Evolutionary conservation across 805 yeast genomes (phyloP).

Genomic region (Kurtzmaniella fragi): DNA sequence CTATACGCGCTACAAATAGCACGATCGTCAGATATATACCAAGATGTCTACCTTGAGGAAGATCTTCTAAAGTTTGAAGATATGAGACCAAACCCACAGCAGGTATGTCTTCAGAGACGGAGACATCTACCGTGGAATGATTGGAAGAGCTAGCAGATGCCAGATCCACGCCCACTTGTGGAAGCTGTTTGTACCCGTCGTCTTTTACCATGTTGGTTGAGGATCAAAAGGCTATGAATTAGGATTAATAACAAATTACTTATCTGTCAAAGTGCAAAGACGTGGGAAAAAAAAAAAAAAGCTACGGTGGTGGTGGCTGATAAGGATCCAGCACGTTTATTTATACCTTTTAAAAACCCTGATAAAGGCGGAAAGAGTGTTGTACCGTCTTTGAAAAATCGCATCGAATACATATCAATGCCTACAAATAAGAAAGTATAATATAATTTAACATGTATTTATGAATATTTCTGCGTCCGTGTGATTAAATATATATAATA

Average conservation of each 20-base stretch:
- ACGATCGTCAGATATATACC: conserved; percentile 65
- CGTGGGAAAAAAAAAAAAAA: background rate
- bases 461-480: background rate
- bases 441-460: background rate
- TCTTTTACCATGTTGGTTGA: no score
- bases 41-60: conserved; percentile 72
- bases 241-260: background rate
- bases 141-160: background rate
- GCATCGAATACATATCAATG: no score
- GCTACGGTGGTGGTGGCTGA: no score
- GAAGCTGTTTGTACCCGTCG: background rate
- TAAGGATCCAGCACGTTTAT: no score
- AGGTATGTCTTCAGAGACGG: conserved; percentile 5
- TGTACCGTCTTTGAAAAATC: no score
- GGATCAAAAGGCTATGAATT: no score
- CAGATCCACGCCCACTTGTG: conserved; percentile 1
- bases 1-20: conserved; percentile 59
- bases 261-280: background rate
- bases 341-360: no score
- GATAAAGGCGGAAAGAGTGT: no score
- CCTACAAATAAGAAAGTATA: no score
- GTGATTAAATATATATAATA: background rate
- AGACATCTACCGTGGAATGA: conserved; percentile 1
- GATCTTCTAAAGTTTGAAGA: conserved; percentile 39
- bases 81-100: conserved; percentile 10